phyloP scores from a whole-genome alignment of 306 rosid genomes.

The Medicago ruthenica region DNA sequence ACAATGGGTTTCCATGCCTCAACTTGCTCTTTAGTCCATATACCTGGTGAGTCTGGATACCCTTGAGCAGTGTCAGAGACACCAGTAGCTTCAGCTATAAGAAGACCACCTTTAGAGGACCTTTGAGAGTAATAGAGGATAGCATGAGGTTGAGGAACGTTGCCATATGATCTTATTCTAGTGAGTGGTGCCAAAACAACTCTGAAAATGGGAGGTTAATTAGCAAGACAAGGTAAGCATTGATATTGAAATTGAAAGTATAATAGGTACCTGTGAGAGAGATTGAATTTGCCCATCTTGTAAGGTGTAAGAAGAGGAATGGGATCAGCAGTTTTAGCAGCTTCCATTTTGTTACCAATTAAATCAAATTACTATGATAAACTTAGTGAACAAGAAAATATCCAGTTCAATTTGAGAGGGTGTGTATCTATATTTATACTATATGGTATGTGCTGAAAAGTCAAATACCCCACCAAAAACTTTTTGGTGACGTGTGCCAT shows the following conservation, averaged over 20 bases:
- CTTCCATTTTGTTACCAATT: background rate
- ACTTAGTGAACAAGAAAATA: too few relatives aligned
- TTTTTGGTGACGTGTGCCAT: background rate
- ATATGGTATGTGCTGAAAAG: too few relatives aligned
- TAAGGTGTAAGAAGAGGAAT: background rate
- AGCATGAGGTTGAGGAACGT: conserved; percentile 23
- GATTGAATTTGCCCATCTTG: background rate
- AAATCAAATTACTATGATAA: background rate
- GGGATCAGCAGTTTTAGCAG: background rate
- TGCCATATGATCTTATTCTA: background rate
- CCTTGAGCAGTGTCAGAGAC: conserved; percentile 49
- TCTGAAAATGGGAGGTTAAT: background rate
- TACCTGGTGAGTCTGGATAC: conserved; percentile 48
- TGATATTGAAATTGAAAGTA: background rate
- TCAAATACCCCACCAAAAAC: background rate
- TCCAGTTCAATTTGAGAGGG: background rate
- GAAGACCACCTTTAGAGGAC: background rate
- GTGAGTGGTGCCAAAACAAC: conserved; percentile 19
- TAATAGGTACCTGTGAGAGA: background rate
- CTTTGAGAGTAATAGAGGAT: conserved; percentile 13
- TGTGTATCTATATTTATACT: background rate
- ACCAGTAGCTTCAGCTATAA: conserved; percentile 35
- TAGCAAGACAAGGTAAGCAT: background rate
- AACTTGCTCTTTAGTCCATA: conserved; percentile 63
- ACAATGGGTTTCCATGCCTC: conserved; percentile 63